These are phyloP conservation scores for Colletotrichum agaves DNA, from an alignment of 2,329 filamentous ascomycete species.

Conservation along the genomic window DNA sequence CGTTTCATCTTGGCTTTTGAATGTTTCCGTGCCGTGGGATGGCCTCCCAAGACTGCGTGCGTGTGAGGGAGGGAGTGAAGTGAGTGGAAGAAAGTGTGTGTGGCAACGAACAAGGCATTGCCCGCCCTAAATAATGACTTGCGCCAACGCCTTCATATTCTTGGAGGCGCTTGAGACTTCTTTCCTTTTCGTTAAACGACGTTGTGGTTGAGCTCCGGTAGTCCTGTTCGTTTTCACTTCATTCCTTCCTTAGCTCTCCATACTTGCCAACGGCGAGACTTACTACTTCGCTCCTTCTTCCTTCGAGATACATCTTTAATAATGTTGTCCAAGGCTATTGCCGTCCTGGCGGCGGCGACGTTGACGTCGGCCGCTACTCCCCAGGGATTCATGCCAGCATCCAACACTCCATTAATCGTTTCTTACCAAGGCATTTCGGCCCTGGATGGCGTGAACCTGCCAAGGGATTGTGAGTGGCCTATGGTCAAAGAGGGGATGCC, in stretches of 20 bases:
- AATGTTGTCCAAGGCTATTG: slow-evolving; percentile 48
- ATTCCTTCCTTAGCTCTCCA: slow-evolving; percentile 17
- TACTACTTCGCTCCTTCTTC: slow-evolving; percentile 22
- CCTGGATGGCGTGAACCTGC: slow-evolving; percentile 51
- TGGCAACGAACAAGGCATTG: not conserved
- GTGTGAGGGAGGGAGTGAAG: not conserved
- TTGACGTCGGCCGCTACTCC: slow-evolving; percentile 53
- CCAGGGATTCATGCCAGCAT: slow-evolving; percentile 52
- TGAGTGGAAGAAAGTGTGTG: not conserved
- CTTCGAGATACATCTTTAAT: slow-evolving; percentile 34
- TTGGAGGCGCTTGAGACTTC: not conserved
- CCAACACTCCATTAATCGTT: slow-evolving; percentile 52
- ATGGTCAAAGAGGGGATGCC: too few species aligned
- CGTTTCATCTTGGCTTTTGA: slow-evolving; percentile 31
- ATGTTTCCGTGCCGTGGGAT: slow-evolving; percentile 32
- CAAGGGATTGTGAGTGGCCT: slow-evolving; percentile 48
- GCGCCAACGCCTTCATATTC: not conserved
- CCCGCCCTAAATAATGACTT: slow-evolving; percentile 25
- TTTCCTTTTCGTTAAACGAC: slow-evolving; percentile 29
- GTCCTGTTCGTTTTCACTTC: slow-evolving; percentile 38
- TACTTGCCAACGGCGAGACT: slow-evolving; percentile 6
- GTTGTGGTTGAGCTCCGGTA: slow-evolving; percentile 15
- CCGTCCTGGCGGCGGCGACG: slow-evolving; percentile 46
- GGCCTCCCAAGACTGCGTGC: not conserved
- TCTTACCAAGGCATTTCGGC: slow-evolving; percentile 50